These are phyloP conservation scores for Dovyalis caffra DNA, from an alignment of 345 rosid species.

Conservation along the genomic window DNA sequence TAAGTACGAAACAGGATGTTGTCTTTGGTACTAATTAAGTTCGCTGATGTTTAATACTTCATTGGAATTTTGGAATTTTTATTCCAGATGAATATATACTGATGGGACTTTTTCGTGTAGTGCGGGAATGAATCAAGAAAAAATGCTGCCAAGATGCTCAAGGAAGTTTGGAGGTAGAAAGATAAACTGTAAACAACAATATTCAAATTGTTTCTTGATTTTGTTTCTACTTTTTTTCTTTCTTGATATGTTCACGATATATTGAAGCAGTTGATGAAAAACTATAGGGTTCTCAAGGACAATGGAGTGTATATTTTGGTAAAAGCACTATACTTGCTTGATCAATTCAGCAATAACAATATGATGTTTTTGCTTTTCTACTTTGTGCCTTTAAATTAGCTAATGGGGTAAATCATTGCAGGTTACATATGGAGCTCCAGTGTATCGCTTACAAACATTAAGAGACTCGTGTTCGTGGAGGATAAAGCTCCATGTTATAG, in stretches of 20 bases:
- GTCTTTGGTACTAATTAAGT: neutral
- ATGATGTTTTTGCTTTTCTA: slow-evolving; percentile 3
- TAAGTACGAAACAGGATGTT: slow-evolving; percentile 31
- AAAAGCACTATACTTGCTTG: slow-evolving; percentile 11
- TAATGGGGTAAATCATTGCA: slow-evolving; percentile 27
- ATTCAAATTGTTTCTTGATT: slow-evolving; percentile 5
- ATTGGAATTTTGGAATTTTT: neutral
- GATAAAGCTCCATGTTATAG: slow-evolving; percentile 69
- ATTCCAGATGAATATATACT: neutral
- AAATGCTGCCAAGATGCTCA: slow-evolving; percentile 70
- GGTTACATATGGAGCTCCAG: slow-evolving; percentile 89
- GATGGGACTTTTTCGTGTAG: slow-evolving; percentile 31
- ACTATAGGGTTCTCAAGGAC: slow-evolving; percentile 98
- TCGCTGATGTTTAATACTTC: slow-evolving; percentile 10
- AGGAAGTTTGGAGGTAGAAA: slow-evolving; percentile 80
- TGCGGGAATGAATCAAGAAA: slow-evolving; percentile 72
- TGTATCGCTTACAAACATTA: slow-evolving; percentile 56
- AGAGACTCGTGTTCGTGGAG: slow-evolving; percentile 57
- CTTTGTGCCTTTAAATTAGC: slow-evolving; percentile 4
- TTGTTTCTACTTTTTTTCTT: slow-evolving; percentile 37
- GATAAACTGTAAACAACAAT: slow-evolving; percentile 6
- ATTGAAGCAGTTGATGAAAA: slow-evolving; percentile 90
- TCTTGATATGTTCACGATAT: slow-evolving; percentile 70
- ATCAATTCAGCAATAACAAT: neutral
- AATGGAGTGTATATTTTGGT: slow-evolving; percentile 87